A percentile compares a stretch with the other conserved stretches of the same genome.
These are phyloP conservation scores for Aspergillus nanangensis DNA, from an alignment of 495 filamentous ascomycete species.

Conservation along the genomic window DNA sequence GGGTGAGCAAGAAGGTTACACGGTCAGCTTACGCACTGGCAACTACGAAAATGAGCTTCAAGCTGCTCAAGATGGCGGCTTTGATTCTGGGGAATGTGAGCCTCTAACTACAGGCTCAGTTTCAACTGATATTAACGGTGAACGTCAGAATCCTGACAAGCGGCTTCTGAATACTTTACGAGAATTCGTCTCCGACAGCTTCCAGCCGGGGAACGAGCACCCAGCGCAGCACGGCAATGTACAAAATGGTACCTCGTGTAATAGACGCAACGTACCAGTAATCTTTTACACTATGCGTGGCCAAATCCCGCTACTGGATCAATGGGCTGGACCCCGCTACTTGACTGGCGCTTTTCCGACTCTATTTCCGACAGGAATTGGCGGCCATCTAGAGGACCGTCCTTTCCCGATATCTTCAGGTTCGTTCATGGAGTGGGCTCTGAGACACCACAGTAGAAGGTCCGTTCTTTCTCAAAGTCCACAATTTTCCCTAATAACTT, in stretches of 20 bases:
- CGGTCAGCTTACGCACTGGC: too few relatives aligned
- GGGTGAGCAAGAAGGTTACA: too few relatives aligned
- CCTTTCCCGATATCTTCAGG: constrained; percentile 4
- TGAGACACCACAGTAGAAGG: constrained; percentile 15
- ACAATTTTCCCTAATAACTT: neutral
- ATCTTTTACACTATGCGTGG: constrained; percentile 5
- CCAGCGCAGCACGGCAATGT: too few relatives aligned
- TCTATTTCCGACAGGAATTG: constrained; percentile 14
- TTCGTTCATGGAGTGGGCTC: constrained; percentile 8
- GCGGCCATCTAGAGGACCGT: constrained; percentile 15
- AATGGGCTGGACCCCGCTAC: constrained; percentile 13
- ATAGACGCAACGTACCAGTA: neutral
- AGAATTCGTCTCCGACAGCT: too few relatives aligned
- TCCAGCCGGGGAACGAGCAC: too few relatives aligned
- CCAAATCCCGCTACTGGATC: constrained; percentile 4
- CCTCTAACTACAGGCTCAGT: too few relatives aligned
- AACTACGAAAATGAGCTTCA: too few relatives aligned
- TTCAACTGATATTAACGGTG: too few relatives aligned
- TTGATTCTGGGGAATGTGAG: too few relatives aligned
- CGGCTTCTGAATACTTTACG: too few relatives aligned
- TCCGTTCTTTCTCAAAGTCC: neutral
- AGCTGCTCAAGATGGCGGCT: too few relatives aligned
- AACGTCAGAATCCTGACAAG: too few relatives aligned
- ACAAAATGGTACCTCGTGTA: neutral
- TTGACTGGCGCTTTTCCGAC: constrained; percentile 15